These are phyloP conservation scores for Eucalyptus cloeziana DNA, from an alignment of 345 rosid species.

Conservation along the genomic window DNA sequence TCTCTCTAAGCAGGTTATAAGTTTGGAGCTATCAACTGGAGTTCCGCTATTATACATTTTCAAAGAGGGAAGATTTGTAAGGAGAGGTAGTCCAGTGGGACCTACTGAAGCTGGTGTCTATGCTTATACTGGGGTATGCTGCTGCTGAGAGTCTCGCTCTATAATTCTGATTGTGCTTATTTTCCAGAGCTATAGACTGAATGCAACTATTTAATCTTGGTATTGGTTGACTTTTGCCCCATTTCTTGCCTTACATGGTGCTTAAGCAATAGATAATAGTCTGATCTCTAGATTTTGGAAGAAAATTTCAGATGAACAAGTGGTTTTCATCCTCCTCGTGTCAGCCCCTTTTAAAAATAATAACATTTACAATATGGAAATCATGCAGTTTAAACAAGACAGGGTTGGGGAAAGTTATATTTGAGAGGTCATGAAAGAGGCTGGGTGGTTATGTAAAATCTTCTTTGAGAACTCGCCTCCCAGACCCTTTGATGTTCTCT, in stretches of 20 bases:
- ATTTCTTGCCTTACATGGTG: neutral
- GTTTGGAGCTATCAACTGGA: constrained; percentile 87
- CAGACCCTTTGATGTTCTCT: neutral
- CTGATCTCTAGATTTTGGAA: neutral
- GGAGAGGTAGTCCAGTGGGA: constrained; percentile 85
- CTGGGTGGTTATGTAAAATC: neutral
- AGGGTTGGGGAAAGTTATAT: neutral
- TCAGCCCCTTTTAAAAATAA: neutral
- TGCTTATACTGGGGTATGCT: constrained; percentile 79
- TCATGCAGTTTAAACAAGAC: neutral
- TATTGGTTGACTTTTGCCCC: neutral
- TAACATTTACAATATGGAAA: neutral
- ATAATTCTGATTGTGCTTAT: neutral
- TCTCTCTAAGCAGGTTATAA: constrained; percentile 41
- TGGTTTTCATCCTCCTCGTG: neutral
- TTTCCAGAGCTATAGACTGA: neutral
- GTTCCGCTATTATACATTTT: constrained; percentile 88
- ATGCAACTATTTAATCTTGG: neutral
- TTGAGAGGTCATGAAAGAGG: neutral
- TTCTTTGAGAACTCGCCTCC: neutral
- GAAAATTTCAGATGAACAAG: neutral
- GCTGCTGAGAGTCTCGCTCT: neutral
- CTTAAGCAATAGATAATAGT: neutral
- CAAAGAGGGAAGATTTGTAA: constrained; percentile 71
- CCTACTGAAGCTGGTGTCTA: constrained; percentile 93